These are phyloP conservation scores for Piper betle DNA, from an alignment of 164 flowering plant species.

Conservation along the genomic window DNA sequence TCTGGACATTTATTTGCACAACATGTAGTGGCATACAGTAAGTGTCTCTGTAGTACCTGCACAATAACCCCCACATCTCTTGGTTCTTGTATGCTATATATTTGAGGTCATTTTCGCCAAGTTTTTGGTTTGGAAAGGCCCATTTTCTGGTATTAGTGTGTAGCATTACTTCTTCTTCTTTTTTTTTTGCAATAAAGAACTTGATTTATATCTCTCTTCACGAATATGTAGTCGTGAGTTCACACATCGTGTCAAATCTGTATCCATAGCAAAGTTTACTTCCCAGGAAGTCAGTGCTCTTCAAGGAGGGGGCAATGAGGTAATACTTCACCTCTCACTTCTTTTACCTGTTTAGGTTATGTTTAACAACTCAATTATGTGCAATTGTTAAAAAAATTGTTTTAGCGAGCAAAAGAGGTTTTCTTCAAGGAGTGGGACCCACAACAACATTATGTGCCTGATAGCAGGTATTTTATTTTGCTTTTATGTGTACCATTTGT, in stretches of 20 bases:
- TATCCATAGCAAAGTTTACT: slow-evolving; percentile 97
- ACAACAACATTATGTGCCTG: slow-evolving; percentile 64
- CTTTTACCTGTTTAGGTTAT: not conserved
- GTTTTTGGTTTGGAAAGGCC: not conserved
- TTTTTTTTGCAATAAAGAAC: not conserved
- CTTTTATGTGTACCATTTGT: not conserved
- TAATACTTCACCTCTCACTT: slow-evolving; percentile 10
- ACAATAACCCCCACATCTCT: not conserved
- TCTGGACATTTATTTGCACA: slow-evolving; percentile 96
- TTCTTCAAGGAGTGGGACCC: slow-evolving; percentile 85
- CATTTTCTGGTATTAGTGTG: not conserved
- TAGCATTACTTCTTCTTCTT: not conserved
- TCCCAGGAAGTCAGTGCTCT: slow-evolving; percentile 85
- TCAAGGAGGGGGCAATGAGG: slow-evolving; percentile 95
- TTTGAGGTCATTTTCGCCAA: not conserved
- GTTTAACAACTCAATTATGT: not conserved
- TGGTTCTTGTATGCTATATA: too few species aligned
- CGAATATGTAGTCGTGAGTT: slow-evolving; percentile 71
- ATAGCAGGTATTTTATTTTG: slow-evolving; percentile 46
- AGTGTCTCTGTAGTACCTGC: slow-evolving; percentile 18
- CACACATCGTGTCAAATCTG: slow-evolving; percentile 92
- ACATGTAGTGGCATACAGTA: slow-evolving; percentile 97
- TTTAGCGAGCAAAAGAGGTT: slow-evolving; percentile 72
- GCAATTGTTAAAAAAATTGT: not conserved
- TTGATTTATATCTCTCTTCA: slow-evolving; percentile 2